phyloP scores from a whole-genome alignment of 2,329 filamentous ascomycete genomes.

The Scedosporium aurantiacum region DNA sequence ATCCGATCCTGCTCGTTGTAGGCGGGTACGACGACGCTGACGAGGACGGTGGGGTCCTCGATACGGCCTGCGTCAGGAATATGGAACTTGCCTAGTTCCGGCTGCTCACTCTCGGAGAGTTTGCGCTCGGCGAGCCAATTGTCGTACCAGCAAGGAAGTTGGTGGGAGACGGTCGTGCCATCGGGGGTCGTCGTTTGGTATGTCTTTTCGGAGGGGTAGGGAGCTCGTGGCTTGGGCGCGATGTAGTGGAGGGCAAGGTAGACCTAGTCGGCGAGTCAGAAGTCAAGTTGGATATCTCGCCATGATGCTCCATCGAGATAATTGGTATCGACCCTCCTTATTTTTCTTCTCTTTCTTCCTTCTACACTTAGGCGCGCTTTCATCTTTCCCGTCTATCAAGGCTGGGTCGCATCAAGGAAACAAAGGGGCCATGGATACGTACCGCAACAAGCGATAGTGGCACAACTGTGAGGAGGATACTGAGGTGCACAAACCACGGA shows the following conservation, averaged over 20 bases:
- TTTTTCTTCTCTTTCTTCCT: neutral
- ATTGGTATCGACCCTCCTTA: neutral
- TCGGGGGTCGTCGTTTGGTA: slow-evolving; percentile 68
- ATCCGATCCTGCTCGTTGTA: slow-evolving; percentile 89
- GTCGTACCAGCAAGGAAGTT: slow-evolving; percentile 82
- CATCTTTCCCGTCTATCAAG: neutral
- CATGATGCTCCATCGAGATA: neutral
- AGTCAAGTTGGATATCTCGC: neutral
- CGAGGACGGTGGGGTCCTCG: slow-evolving; percentile 66
- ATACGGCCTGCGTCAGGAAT: slow-evolving; percentile 45
- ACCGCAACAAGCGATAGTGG: neutral
- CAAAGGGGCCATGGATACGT: neutral
- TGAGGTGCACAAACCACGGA: slow-evolving; percentile 1
- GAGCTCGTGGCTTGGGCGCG: slow-evolving; percentile 68
- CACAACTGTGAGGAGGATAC: neutral
- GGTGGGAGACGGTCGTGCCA: slow-evolving; percentile 26
- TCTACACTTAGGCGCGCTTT: neutral
- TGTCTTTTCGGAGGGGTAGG: slow-evolving; percentile 68
- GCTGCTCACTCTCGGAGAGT: slow-evolving; percentile 12
- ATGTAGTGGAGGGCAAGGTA: slow-evolving; percentile 54
- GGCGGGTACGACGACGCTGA: slow-evolving; percentile 87
- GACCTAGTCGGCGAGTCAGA: neutral
- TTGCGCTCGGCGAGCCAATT: slow-evolving; percentile 53
- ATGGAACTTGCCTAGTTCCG: slow-evolving; percentile 28
- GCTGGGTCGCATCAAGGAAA: neutral